Evolutionary conservation across 768 basidiomycete genomes (phyloP), one percentile per base, ranked within the genome.

Genomic region (Amanita rimosa): DNA sequence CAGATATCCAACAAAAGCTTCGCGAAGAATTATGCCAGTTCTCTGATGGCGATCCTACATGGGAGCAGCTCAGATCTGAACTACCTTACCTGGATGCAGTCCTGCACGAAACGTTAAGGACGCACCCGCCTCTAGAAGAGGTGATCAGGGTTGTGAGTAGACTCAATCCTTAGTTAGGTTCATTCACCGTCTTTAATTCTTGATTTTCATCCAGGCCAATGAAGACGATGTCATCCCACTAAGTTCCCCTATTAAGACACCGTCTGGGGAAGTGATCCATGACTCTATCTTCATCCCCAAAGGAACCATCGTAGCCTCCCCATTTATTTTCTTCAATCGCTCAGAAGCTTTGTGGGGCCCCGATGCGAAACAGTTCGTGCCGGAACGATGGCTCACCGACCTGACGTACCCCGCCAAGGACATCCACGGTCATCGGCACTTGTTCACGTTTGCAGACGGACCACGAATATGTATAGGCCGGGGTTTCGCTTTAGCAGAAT

Each of bases 21-120:
- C 52, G 57, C 16, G 50, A 53, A 16, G 60, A 61, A 50, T 35
- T 59, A 1, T 27, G 24, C 3, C 43, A 52, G 10, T 55, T 55
- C 8, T 11, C 51, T 1, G 40, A 44, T 10, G 40, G 45, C 21
- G 68, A 71, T 43, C 64, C 65, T n/a, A 63, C 64, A 2, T 72
- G 64, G 63, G 67, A 72, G 37, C 60, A 68, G 55, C 62, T 74
- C 22, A 66, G 62, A 2, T 68, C 67, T 8, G 64, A 57, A 0
- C 60, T 83, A 5, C 71, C 69, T n/a, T 68, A 65, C 50, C 62
- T 74, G 26, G 70, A 74, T 47, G 69, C 67, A 6, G 60, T 70
- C 16, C 60, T 67, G 3, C 64, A 63, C 33, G 72, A 73, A 49
- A 60, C 59, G 3, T 54, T 73, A 19, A 60, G 72, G 14, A 31